A percentile compares a stretch with the other conserved stretches of the same genome.
Conservation (phyloP, 805 yeast genomes). For the Sugiyamaella floridensis region DNA sequence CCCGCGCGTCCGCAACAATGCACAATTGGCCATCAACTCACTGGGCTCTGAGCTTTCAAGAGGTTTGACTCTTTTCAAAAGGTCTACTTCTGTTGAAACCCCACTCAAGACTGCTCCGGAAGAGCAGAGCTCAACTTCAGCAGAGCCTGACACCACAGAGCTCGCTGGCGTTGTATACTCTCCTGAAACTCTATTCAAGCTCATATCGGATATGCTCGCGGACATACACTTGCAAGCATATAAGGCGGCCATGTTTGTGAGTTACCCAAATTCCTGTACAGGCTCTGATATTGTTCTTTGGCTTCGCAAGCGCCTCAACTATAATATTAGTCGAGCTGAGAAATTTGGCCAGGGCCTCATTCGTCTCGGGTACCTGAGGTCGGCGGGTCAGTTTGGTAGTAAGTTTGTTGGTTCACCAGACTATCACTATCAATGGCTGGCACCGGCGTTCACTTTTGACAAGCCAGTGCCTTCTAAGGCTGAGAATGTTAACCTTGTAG, state of each 20-base stretch:
- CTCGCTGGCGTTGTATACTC: conserved; percentile 31
- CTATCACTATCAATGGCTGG: conserved; percentile 71
- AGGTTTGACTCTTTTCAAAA: conserved; percentile 1
- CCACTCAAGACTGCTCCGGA: conserved; percentile 1
- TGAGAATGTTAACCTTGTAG: background rate
- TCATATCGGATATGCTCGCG: conserved; percentile 37
- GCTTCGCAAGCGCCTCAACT: conserved; percentile 45
- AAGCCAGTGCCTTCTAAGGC: background rate
- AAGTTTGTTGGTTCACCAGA: conserved; percentile 64
- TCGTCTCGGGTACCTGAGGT: conserved; percentile 49
- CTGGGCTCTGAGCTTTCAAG: conserved; percentile 2
- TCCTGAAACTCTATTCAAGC: conserved; percentile 34
- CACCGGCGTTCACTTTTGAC: conserved; percentile 33
- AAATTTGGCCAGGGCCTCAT: conserved; percentile 68
- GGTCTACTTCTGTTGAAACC: conserved; percentile 23
- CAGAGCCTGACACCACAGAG: conserved; percentile 2
- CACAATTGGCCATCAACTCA: background rate
- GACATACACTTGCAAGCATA: conserved; percentile 48
- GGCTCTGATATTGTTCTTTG: conserved; percentile 58
- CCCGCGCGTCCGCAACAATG: background rate
- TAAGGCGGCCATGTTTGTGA: conserved; percentile 62
- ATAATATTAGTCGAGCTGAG: conserved; percentile 59
- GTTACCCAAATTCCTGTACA: conserved; percentile 52
- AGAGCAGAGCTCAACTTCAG: background rate
- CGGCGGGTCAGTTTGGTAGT: conserved; percentile 51